Conservation (phyloP, 176 grass and related monocot genomes). For the Puccinellia tenuiflora region DNA sequence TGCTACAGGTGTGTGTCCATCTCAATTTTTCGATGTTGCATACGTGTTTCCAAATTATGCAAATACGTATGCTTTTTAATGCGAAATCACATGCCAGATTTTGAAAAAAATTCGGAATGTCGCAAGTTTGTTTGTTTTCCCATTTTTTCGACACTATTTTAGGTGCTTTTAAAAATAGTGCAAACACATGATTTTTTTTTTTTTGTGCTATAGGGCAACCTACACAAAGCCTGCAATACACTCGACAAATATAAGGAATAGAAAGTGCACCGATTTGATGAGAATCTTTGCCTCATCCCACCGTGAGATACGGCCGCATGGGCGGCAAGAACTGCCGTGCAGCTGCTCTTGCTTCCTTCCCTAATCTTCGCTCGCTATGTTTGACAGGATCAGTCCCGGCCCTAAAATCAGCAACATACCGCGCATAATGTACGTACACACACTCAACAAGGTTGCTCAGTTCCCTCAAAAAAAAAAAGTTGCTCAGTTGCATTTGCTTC, state of each 20-base stretch:
- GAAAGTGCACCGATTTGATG: neutral
- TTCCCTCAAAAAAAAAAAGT: no score
- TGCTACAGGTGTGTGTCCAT: no score
- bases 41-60: no score
- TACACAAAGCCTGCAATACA: neutral
- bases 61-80: no score
- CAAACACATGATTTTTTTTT: no score
- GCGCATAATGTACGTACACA: neutral
- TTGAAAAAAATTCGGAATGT: no score
- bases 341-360: slow-evolving; percentile 15
- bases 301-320: neutral
- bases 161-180: no score
- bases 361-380: neutral
- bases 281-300: neutral
- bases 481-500: neutral
- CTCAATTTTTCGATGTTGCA: no score
- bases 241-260: neutral
- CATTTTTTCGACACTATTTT: no score
- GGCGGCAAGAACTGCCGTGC: slow-evolving; percentile 8
- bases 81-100: no score
- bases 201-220: no score
- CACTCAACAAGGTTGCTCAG: neutral
- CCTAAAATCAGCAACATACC: slow-evolving; percentile 17
- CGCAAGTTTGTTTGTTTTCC: no score
- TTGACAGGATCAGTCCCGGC: neutral